Evolutionary conservation across 345 rosid species (phyloP), one percentile per base, ranked within the genome.

Genomic region (Syzygium aqueum): DNA sequence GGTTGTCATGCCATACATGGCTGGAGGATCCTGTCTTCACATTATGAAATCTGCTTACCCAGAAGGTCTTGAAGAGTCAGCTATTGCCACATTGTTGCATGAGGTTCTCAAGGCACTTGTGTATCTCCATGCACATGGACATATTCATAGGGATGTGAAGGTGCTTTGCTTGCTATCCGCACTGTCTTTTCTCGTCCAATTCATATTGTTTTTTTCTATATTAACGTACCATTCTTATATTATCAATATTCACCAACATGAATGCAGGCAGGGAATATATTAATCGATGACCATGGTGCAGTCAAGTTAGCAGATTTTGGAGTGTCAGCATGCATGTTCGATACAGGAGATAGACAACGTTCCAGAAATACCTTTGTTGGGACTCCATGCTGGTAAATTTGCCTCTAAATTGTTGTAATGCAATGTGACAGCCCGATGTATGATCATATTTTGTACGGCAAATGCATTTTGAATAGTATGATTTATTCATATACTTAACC

Each of bases 1-100:
- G 99, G 97, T 95, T 90, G 99, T 97, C 91, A 97, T 97, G 99
- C 99, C 99, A 21, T 97, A 94, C 95, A 97, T 97, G 99, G 95
- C 96, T 84, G 98, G 98, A 82, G 99, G 99, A 63, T 97, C 99
- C 84, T 97, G 99, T 93, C 96, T 97, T 88, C 99, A 96, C 90
- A 94, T 97, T 88, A 96, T 97, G 93, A 95, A 97, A 93, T 94
- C 96, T 83, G 87, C 97, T 73, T 93, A 86, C 92, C 93, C 91
- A 53, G 99, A 95, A 88, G 99, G 99, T 91, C 96, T 97, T 90
- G 99, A 97, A 86, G 99, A 97, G 90, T 93, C 94, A 89, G 97
- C 95, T 87, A 97, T 97, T 87, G 98, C 97, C 85, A 95, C 96
- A 83, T 87, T 96, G 88, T 92, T 97, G 92, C 95, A 91, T 37